phyloP scores from a whole-genome alignment of 345 rosid species.

The Euphorbia peplus region DNA sequence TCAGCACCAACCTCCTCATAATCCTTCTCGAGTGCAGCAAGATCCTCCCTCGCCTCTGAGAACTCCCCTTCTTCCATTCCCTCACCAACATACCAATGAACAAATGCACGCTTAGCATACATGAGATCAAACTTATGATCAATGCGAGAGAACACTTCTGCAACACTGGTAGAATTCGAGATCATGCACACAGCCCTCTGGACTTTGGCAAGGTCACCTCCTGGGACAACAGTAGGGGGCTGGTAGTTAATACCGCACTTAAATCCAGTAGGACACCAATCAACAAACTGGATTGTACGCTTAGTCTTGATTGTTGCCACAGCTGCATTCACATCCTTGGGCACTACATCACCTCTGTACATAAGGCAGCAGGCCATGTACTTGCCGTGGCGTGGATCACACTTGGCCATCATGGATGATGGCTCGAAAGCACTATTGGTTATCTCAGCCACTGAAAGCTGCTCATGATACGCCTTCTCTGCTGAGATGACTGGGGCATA shows the following conservation, averaged over 20 bases:
- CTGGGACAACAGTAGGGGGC: conserved; percentile 29
- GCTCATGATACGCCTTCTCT: conserved; percentile 27
- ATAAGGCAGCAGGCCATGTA: conserved; percentile 32
- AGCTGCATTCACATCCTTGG: conserved; percentile 29
- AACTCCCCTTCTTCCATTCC: conserved; percentile 32
- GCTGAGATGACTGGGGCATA: conserved; percentile 29
- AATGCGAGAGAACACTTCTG: conserved; percentile 27
- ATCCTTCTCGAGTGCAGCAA: conserved; percentile 28
- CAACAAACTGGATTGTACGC: conserved; percentile 31
- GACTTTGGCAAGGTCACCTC: conserved; percentile 27
- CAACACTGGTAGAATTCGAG: conserved; percentile 27
- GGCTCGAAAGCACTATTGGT: conserved; percentile 30
- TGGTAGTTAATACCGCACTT: conserved; percentile 29
- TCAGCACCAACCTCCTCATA: conserved; percentile 28
- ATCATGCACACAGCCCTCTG: conserved; percentile 33
- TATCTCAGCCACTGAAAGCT: conserved; percentile 26
- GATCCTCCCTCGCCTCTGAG: conserved; percentile 29
- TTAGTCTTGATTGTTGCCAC: conserved; percentile 31
- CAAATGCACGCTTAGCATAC: conserved; percentile 27
- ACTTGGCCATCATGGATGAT: conserved; percentile 31
- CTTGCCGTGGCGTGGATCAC: conserved; percentile 28
- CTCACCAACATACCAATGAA: conserved; percentile 31
- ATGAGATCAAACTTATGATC: conserved; percentile 29
- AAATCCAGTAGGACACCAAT: conserved; percentile 31
- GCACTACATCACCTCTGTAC: conserved; percentile 30